phyloP scores from a whole-genome alignment of 805 yeast genomes.

The Ogataea corticis region DNA sequence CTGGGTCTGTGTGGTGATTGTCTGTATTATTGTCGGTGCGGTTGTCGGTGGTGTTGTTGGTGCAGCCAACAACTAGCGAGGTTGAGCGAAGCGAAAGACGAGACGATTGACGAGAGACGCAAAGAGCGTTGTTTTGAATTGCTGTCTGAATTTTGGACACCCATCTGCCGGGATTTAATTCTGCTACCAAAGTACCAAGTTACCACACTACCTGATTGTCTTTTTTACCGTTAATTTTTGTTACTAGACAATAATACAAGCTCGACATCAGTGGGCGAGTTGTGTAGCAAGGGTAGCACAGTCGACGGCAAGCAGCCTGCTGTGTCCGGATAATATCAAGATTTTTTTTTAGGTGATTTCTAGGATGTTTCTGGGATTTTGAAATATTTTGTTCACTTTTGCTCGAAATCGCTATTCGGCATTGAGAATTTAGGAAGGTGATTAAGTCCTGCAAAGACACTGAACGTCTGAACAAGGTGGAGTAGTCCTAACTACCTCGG shows the following conservation, averaged over 20 bases:
- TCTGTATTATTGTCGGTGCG: slow-evolving; percentile 65
- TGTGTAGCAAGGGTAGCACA: too few species aligned
- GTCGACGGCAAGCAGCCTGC: too few species aligned
- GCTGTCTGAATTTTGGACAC: neutral
- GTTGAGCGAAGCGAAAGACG: neutral
- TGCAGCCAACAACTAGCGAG: slow-evolving; percentile 23
- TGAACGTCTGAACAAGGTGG: slow-evolving; percentile 28
- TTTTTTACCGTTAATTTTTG: neutral
- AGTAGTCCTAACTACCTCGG: slow-evolving; percentile 23
- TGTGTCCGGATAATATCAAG: too few species aligned
- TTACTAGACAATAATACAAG: neutral
- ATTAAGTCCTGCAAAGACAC: slow-evolving; percentile 29
- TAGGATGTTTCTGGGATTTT: too few species aligned
- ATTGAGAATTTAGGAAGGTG: slow-evolving; percentile 26
- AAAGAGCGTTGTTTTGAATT: slow-evolving; percentile 1
- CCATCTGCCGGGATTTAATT: too few species aligned
- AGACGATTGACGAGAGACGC: too few species aligned
- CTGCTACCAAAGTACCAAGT: neutral
- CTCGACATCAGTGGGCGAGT: too few species aligned
- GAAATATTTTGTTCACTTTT: too few species aligned
- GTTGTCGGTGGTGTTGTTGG: slow-evolving; percentile 61
- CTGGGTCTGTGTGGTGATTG: slow-evolving; percentile 58
- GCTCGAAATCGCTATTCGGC: too few species aligned
- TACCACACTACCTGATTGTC: neutral
- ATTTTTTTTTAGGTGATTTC: too few species aligned